Percentiles rank a stretch among this genome's conserved stretches.
Conservation (phyloP, 768 basidiomycete genomes). For the Hericium coralloides region DNA sequence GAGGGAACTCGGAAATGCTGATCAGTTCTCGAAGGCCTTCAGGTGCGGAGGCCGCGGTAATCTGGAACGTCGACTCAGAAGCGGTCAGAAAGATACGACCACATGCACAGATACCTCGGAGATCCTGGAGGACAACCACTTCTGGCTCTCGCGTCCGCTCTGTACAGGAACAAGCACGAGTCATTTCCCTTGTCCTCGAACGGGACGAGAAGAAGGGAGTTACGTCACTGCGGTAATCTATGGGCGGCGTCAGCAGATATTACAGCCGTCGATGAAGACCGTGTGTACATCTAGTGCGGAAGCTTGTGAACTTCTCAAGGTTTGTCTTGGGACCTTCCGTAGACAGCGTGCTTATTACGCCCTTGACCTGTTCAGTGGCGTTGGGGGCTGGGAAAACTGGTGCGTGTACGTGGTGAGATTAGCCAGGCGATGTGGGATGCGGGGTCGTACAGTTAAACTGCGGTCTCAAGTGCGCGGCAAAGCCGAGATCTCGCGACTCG, state of each 20-base stretch:
- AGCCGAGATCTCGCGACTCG: constrained; percentile 11
- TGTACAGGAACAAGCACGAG: constrained; percentile 19
- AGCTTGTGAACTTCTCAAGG: constrained; percentile 58
- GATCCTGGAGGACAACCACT: constrained; percentile 67
- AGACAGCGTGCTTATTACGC: constrained; percentile 60
- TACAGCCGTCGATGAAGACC: constrained; percentile 2
- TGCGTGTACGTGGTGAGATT: constrained; percentile 16
- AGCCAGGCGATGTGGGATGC: neutral
- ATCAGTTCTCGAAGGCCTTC: constrained; percentile 47
- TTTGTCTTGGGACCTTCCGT: constrained; percentile 56
- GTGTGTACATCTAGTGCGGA: constrained; percentile 62
- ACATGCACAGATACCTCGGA: constrained; percentile 36
- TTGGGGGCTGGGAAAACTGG: constrained; percentile 51
- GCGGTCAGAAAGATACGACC: neutral
- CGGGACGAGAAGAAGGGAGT: constrained; percentile 3
- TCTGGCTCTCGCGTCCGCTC: constrained; percentile 70
- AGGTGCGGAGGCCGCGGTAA: constrained; percentile 54
- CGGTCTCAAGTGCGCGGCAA: neutral
- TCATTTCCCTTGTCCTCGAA: neutral
- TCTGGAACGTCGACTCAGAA: constrained; percentile 29
- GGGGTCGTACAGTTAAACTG: neutral
- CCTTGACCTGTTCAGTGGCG: constrained; percentile 46
- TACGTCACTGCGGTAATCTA: constrained; percentile 74
- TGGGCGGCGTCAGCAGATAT: constrained; percentile 16
- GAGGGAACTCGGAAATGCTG: constrained; percentile 61